Percentiles rank a stretch among this genome's conserved stretches.
Evolutionary conservation across 2,329 filamentous ascomycete species (phyloP).

Genomic region (Cadophora sp.): DNA sequence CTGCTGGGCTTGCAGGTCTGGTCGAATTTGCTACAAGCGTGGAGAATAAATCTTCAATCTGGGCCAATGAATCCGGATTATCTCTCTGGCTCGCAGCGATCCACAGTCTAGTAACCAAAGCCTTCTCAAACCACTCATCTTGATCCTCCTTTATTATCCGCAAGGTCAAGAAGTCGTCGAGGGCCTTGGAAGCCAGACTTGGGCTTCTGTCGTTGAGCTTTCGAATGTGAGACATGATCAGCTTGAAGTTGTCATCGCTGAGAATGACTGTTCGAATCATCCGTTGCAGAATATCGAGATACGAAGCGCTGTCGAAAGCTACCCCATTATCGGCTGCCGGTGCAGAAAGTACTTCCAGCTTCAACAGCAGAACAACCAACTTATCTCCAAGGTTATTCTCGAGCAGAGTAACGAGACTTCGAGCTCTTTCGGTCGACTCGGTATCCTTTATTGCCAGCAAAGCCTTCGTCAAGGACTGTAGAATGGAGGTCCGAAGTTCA

Average conservation of each 20-base stretch:
- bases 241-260: slow-evolving; percentile 68
- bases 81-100: slow-evolving; percentile 60
- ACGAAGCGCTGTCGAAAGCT: slow-evolving; percentile 56
- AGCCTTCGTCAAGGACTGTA: slow-evolving; percentile 66
- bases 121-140: slow-evolving; percentile 70
- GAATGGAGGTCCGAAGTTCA: slow-evolving; percentile 70
- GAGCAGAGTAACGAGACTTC: slow-evolving; percentile 64
- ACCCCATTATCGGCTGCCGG: slow-evolving; percentile 48
- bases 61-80: slow-evolving; percentile 45
- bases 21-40: slow-evolving; percentile 53
- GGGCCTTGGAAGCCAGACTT: slow-evolving; percentile 54
- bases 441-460: slow-evolving; percentile 56
- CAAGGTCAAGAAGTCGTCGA: slow-evolving; percentile 70
- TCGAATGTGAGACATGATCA: slow-evolving; percentile 72
- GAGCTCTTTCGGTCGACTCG: slow-evolving; percentile 58
- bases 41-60: slow-evolving; percentile 53
- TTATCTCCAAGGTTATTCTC: slow-evolving; percentile 69
- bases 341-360: slow-evolving; percentile 68
- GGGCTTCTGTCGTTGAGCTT: slow-evolving; percentile 65
- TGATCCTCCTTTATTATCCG: slow-evolving; percentile 59
- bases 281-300: slow-evolving; percentile 60
- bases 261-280: slow-evolving; percentile 67
- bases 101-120: slow-evolving; percentile 72
- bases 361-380: slow-evolving; percentile 70
- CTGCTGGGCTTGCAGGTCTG: slow-evolving; percentile 60